A percentile compares a stretch with the other conserved stretches of the same genome.
These are phyloP conservation scores for Aspergillus kassunensis DNA, from an alignment of 495 filamentous ascomycete species.

Conservation along the genomic window DNA sequence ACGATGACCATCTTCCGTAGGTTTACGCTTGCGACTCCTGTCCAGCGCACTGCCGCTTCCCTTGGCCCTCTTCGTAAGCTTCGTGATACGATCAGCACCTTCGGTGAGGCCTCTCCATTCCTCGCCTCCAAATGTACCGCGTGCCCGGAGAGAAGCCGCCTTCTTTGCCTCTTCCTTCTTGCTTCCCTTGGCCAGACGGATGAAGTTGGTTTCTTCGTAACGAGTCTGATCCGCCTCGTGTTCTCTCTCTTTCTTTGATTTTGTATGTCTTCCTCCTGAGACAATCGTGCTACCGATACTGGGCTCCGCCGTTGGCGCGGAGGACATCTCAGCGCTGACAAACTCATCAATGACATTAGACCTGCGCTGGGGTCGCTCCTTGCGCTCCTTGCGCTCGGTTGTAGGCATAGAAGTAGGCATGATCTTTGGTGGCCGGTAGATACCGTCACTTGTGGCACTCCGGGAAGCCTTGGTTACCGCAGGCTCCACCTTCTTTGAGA, in stretches of 20 bases:
- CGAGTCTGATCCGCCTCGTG: slow-evolving; percentile 66
- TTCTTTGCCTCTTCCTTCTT: slow-evolving; percentile 65
- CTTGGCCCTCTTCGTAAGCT: slow-evolving; percentile 57
- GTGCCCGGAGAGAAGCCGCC: slow-evolving; percentile 47
- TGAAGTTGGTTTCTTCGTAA: slow-evolving; percentile 87
- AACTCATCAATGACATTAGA: slow-evolving; percentile 84
- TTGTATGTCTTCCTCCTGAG: slow-evolving; percentile 64
- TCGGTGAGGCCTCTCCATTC: slow-evolving; percentile 77
- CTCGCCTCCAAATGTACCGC: slow-evolving; percentile 69
- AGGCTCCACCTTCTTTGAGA: slow-evolving; percentile 41
- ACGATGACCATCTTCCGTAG: slow-evolving; percentile 54
- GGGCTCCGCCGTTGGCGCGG: slow-evolving; percentile 71
- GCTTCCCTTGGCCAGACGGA: slow-evolving; percentile 72
- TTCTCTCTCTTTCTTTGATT: slow-evolving; percentile 63
- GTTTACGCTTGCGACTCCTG: slow-evolving; percentile 72
- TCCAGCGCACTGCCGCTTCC: slow-evolving; percentile 60
- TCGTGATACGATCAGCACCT: slow-evolving; percentile 72
- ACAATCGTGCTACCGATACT: slow-evolving; percentile 81
- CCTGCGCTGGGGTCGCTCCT: slow-evolving; percentile 45
- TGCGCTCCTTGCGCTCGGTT: slow-evolving; percentile 57
- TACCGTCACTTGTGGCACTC: slow-evolving; percentile 43
- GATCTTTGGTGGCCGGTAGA: slow-evolving; percentile 84
- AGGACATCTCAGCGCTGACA: slow-evolving; percentile 71
- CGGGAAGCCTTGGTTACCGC: slow-evolving; percentile 21
- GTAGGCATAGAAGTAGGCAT: slow-evolving; percentile 64